phyloP scores from a whole-genome alignment of 2,329 filamentous ascomycete genomes.

The Trichoderma atrobrunneum region DNA sequence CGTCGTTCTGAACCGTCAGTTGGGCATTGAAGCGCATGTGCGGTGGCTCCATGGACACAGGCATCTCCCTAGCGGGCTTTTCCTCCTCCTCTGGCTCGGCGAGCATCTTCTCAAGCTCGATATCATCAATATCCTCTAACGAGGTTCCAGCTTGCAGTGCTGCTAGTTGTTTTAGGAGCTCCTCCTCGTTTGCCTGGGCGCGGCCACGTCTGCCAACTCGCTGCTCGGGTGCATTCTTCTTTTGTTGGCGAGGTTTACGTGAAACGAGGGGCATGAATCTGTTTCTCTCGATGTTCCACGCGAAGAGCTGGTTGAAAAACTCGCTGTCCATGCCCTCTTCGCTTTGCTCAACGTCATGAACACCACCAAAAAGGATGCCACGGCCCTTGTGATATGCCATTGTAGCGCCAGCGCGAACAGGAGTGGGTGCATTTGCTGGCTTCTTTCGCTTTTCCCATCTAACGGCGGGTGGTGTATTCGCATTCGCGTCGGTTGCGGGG shows the following conservation, averaged over 20 bases:
- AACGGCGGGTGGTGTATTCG: slow-evolving; percentile 66
- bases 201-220: slow-evolving; percentile 63
- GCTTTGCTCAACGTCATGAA: slow-evolving; percentile 86
- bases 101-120: slow-evolving; percentile 50
- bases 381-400: slow-evolving; percentile 94
- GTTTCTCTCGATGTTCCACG: slow-evolving; percentile 95
- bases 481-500: slow-evolving; percentile 63
- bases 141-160: slow-evolving; percentile 74
- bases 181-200: slow-evolving; percentile 86
- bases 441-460: slow-evolving; percentile 93
- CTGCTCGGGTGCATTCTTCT: slow-evolving; percentile 52
- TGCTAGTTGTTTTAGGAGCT: slow-evolving; percentile 81
- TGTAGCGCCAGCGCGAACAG: slow-evolving; percentile 80
- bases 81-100: slow-evolving; percentile 55
- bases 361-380: slow-evolving; percentile 89
- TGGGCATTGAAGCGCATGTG: slow-evolving; percentile 90
- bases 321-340: slow-evolving; percentile 96
- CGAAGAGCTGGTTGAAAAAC: slow-evolving; percentile 89
- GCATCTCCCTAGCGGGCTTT: slow-evolving; percentile 59
- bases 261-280: slow-evolving; percentile 84
- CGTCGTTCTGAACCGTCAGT: slow-evolving; percentile 85
- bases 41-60: slow-evolving; percentile 76
- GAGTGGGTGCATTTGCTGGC: slow-evolving; percentile 83
- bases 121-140: slow-evolving; percentile 51
- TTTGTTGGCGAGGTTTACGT: slow-evolving; percentile 68